phyloP scores from a whole-genome alignment of 2,329 filamentous ascomycete species.

The Cladophialophora psammophila region DNA sequence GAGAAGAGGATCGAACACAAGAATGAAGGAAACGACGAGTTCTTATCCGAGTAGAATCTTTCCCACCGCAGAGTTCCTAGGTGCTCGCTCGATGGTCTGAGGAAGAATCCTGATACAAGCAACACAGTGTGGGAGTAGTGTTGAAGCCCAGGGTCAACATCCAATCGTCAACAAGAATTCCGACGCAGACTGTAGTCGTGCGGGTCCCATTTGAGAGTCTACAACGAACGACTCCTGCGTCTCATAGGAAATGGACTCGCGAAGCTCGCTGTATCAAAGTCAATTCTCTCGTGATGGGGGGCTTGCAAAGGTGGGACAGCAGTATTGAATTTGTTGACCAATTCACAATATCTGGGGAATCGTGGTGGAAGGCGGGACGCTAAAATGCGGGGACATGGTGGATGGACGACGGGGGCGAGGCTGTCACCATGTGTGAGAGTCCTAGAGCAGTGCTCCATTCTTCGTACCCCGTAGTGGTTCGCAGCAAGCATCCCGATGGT shows the following conservation, averaged over 20 bases:
- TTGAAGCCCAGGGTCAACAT: background rate
- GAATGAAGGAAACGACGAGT: background rate
- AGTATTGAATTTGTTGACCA: background rate
- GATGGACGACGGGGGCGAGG: background rate
- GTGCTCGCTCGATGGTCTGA: background rate
- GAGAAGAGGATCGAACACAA: constrained; percentile 2
- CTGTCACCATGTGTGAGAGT: background rate
- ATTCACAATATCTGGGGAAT: background rate
- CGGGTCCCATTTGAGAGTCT: background rate
- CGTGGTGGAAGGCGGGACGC: constrained; percentile 10
- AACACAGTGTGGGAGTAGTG: background rate
- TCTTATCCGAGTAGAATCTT: background rate
- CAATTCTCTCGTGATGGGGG: background rate
- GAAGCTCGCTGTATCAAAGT: background rate
- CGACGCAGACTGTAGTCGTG: background rate
- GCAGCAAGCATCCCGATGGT: too few relatives aligned
- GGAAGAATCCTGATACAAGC: background rate
- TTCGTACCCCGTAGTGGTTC: too few relatives aligned
- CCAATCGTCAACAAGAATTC: background rate
- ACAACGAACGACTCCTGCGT: background rate
- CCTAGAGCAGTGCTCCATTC: too few relatives aligned
- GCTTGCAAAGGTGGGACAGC: constrained; percentile 8
- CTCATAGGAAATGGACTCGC: background rate
- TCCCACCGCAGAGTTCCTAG: background rate
- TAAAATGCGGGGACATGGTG: constrained; percentile 20